phyloP scores from a whole-genome alignment of 805 yeast species.

The Maudiozyma bulderi region DNA sequence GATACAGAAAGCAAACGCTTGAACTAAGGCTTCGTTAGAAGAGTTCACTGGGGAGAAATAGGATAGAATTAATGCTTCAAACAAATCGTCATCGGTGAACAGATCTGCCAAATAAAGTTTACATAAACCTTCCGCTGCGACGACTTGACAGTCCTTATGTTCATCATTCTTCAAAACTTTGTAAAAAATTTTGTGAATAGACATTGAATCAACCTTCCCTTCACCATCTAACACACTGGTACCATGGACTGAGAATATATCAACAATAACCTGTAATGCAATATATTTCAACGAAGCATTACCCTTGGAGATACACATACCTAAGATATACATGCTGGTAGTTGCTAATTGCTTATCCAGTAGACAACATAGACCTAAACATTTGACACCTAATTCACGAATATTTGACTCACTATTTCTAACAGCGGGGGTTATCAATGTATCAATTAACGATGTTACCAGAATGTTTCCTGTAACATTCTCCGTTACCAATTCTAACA shows the following conservation, averaged over 20 bases:
- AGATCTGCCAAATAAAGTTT: constrained; percentile 73
- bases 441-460: constrained; percentile 58
- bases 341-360: constrained; percentile 58
- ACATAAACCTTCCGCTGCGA: constrained; percentile 79
- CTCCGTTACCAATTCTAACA: constrained; percentile 57
- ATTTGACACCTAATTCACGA: constrained; percentile 56
- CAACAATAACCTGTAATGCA: constrained; percentile 64
- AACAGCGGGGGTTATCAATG: constrained; percentile 73
- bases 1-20: constrained; percentile 74
- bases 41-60: constrained; percentile 66
- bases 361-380: constrained; percentile 73
- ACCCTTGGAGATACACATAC: constrained; percentile 59
- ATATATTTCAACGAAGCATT: constrained; percentile 51
- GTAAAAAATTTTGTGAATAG: constrained; percentile 61
- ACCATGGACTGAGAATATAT: constrained; percentile 72
- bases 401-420: constrained; percentile 46
- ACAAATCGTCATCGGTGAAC: constrained; percentile 57
- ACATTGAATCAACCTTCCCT: constrained; percentile 53
- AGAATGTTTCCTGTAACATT: constrained; percentile 58
- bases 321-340: constrained; percentile 54
- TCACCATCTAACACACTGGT: constrained; percentile 52
- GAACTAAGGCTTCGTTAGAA: constrained; percentile 57
- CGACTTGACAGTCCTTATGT: constrained; percentile 60
- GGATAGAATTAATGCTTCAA: constrained; percentile 59
- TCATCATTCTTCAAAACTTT: constrained; percentile 49